Evolutionary conservation across 106 monocot genomes (phyloP).

Genomic region (Phalaenopsis equestris): DNA sequence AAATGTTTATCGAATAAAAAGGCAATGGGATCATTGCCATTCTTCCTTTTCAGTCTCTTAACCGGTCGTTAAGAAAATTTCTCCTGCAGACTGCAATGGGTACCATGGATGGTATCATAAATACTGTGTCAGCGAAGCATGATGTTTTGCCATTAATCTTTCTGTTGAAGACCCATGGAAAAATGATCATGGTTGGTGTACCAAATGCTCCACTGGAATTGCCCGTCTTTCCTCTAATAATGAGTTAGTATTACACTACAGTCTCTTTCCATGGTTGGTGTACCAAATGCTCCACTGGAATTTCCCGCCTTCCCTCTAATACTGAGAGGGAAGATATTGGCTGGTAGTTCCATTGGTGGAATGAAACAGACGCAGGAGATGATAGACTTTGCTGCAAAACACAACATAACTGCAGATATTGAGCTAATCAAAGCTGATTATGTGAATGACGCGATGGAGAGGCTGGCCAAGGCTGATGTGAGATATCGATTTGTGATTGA

Average conservation of each 20-base stretch:
- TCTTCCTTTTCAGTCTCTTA: background rate
- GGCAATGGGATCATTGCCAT: background rate
- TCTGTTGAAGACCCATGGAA: constrained; percentile 55
- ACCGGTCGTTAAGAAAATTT: background rate
- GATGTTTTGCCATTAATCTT: constrained; percentile 33
- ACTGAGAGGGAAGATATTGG: constrained; percentile 40
- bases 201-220: constrained; percentile 63
- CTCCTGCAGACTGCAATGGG: constrained; percentile 47
- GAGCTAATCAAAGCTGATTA: constrained; percentile 57
- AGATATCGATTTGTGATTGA: constrained; percentile 84
- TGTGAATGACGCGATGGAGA: constrained; percentile 59
- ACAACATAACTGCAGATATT: constrained; percentile 61
- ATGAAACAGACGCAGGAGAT: constrained; percentile 82
- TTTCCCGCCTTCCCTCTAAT: constrained; percentile 46
- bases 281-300: constrained; percentile 56
- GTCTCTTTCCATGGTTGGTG: constrained; percentile 27
- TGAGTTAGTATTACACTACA: constrained; percentile 11
- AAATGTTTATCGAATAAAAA: too few relatives aligned
- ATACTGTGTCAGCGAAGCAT: constrained; percentile 68
- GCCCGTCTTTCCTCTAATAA: constrained; percentile 39
- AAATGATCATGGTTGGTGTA: constrained; percentile 61
- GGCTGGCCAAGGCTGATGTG: constrained; percentile 57
- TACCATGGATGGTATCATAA: constrained; percentile 87
- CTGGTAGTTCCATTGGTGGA: constrained; percentile 67
- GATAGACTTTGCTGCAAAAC: constrained; percentile 75